Percentiles rank a stretch among this genome's conserved stretches.
phyloP scores from a whole-genome alignment of 2,329 filamentous ascomycete species.

The Penicillium expansum region DNA sequence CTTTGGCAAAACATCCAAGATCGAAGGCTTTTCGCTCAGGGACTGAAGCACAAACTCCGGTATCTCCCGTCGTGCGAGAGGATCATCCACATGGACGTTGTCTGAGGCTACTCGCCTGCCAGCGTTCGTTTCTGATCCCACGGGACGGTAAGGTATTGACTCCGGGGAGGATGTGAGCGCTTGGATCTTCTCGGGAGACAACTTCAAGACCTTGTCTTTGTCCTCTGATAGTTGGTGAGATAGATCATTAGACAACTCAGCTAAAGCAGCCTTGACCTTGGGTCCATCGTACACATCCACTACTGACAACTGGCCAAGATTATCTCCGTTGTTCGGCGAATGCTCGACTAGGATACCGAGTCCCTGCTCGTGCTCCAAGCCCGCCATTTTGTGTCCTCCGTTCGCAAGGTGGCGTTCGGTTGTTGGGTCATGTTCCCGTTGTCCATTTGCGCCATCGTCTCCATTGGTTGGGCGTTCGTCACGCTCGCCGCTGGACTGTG shows the following conservation, averaged over 20 bases:
- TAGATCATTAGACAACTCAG: slow-evolving; percentile 24
- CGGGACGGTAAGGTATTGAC: slow-evolving; percentile 52
- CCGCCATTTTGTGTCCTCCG: slow-evolving; percentile 1
- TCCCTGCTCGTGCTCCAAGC: slow-evolving; percentile 11
- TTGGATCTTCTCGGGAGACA: slow-evolving; percentile 55
- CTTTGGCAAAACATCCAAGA: slow-evolving; percentile 19
- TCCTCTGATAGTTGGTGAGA: slow-evolving; percentile 26
- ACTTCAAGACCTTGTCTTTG: slow-evolving; percentile 47
- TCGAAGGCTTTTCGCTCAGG: slow-evolving; percentile 30
- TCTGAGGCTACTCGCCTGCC: slow-evolving; percentile 26
- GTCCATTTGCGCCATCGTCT: neutral
- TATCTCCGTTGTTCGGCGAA: slow-evolving; percentile 7
- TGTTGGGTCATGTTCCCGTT: neutral
- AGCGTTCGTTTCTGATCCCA: slow-evolving; percentile 23
- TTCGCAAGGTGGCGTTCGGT: neutral
- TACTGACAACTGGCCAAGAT: slow-evolving; percentile 22
- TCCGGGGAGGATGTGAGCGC: slow-evolving; percentile 55
- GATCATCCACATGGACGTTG: slow-evolving; percentile 9
- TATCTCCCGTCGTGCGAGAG: slow-evolving; percentile 10
- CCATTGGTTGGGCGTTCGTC: neutral
- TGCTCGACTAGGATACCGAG: slow-evolving; percentile 23
- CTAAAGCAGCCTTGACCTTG: slow-evolving; percentile 23
- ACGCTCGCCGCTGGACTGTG: neutral
- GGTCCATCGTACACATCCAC: slow-evolving; percentile 33
- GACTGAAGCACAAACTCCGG: slow-evolving; percentile 16